Evolutionary conservation across 2,329 filamentous ascomycete genomes (phyloP).

Genomic region (Cercospora zeae-maydis): DNA sequence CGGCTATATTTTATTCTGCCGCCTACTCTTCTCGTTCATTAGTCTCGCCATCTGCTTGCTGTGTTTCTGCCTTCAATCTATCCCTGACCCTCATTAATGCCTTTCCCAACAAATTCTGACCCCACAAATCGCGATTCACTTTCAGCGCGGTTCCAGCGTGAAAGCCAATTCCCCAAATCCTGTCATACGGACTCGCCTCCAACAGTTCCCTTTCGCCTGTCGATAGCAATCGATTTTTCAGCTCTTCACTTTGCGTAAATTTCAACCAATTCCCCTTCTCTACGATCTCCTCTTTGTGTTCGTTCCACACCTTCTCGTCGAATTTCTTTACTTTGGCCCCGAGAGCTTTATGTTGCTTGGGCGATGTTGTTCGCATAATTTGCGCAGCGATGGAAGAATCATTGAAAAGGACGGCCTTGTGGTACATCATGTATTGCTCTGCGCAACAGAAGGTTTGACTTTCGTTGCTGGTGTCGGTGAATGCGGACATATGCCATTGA

Average conservation of each 20-base stretch:
- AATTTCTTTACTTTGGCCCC: slow-evolving; percentile 14
- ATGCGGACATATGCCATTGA: slow-evolving; percentile 20
- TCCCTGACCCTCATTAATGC: slow-evolving; percentile 14
- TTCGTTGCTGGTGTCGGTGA: slow-evolving; percentile 11
- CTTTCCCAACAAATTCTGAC: slow-evolving; percentile 17
- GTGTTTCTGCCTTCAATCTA: not conserved
- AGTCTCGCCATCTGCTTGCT: not conserved
- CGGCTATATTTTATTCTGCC: not conserved
- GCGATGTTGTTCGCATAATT: slow-evolving; percentile 5
- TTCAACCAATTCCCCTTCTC: slow-evolving; percentile 18
- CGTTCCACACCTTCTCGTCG: slow-evolving; percentile 9
- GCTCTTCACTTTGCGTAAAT: slow-evolving; percentile 14
- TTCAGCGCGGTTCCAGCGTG: slow-evolving; percentile 5
- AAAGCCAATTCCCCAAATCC: slow-evolving; percentile 23
- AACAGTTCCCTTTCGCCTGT: slow-evolving; percentile 18
- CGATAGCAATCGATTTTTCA: slow-evolving; percentile 13
- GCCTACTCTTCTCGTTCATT: not conserved
- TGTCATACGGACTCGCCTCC: slow-evolving; percentile 19
- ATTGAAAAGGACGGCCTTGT: slow-evolving; percentile 19
- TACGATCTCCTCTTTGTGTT: slow-evolving; percentile 5
- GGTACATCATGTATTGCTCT: slow-evolving; percentile 27
- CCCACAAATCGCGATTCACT: slow-evolving; percentile 4
- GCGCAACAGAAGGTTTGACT: slow-evolving; percentile 17
- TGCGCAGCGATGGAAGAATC: slow-evolving; percentile 8
- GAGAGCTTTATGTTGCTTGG: slow-evolving; percentile 13